Conservation (phyloP, 2,329 filamentous ascomycete genomes). For the Fusarium albidum region DNA sequence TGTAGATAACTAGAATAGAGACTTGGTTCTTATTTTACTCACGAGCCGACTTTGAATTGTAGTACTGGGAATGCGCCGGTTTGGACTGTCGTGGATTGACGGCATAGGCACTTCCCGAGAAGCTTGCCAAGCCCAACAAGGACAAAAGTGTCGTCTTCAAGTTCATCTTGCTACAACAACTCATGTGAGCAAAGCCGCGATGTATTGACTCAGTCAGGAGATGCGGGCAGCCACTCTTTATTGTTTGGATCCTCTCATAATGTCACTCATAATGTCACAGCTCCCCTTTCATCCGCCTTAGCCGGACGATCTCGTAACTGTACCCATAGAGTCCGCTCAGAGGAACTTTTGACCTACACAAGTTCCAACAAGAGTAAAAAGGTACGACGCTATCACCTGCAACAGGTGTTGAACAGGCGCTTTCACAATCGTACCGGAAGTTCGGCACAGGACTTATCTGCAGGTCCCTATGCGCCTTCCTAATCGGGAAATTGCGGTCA, state of each 20-base stretch:
- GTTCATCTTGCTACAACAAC: background rate
- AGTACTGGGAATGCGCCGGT: background rate
- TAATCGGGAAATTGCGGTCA: constrained; percentile 27
- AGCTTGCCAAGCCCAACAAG: background rate
- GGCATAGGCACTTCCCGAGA: background rate
- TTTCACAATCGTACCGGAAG: constrained; percentile 12
- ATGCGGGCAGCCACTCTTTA: too few species aligned
- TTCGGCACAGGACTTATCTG: constrained; percentile 22
- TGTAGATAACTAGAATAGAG: too few species aligned
- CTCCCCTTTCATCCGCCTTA: constrained; percentile 1
- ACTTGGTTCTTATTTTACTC: too few species aligned
- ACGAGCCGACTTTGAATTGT: constrained; percentile 11
- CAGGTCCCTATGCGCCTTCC: constrained; percentile 18
- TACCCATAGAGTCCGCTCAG: background rate
- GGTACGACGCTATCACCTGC: background rate
- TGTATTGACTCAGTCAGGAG: too few species aligned
- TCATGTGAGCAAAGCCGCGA: background rate
- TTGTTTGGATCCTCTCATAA: too few species aligned
- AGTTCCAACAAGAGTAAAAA: background rate
- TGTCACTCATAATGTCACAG: too few species aligned
- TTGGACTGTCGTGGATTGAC: background rate
- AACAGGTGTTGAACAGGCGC: background rate
- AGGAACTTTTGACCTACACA: constrained; percentile 1
- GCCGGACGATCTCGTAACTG: constrained; percentile 1
- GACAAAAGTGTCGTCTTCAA: background rate